A percentile compares a stretch with the other conserved stretches of the same genome.
Evolutionary conservation across 2,329 filamentous ascomycete species (phyloP).

Genomic region (Boeremia exigua): DNA sequence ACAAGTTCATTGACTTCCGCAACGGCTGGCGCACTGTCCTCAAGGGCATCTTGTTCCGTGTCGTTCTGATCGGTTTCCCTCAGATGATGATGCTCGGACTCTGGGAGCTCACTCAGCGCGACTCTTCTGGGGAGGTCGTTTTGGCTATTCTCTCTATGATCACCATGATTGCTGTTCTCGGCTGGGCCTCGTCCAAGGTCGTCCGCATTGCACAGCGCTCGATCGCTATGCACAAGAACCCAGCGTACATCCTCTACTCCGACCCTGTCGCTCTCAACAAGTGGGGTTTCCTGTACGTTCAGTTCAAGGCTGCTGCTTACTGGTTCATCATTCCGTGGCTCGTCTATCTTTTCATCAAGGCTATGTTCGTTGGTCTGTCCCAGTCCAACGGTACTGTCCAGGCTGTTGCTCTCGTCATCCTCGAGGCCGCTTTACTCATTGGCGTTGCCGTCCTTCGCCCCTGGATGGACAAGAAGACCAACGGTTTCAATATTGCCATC

Average conservation of each 20-base stretch:
- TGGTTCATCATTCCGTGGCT: slow-evolving; percentile 89
- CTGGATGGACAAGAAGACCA: slow-evolving; percentile 99
- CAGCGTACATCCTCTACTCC: slow-evolving; percentile 95
- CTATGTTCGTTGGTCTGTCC: slow-evolving; percentile 83
- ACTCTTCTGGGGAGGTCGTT: slow-evolving; percentile 85
- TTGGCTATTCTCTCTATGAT: slow-evolving; percentile 89
- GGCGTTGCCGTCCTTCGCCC: slow-evolving; percentile 80
- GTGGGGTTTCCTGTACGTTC: slow-evolving; percentile 97
- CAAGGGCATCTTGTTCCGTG: slow-evolving; percentile 91
- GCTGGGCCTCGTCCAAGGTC: slow-evolving; percentile 88
- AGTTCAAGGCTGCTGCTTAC: slow-evolving; percentile 94
- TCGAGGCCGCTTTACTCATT: slow-evolving; percentile 81
- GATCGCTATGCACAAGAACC: slow-evolving; percentile 90
- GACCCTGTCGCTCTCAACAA: slow-evolving; percentile 94
- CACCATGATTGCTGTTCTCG: slow-evolving; percentile 76
- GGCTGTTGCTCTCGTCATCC: slow-evolving; percentile 80
- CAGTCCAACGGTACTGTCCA: slow-evolving; percentile 76
- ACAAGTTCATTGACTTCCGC: slow-evolving; percentile 92
- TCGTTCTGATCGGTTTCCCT: slow-evolving; percentile 88
- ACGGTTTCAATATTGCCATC: slow-evolving; percentile 94
- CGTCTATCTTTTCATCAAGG: slow-evolving; percentile 81
- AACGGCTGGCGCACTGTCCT: slow-evolving; percentile 92
- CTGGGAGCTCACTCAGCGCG: slow-evolving; percentile 88
- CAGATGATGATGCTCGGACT: slow-evolving; percentile 89
- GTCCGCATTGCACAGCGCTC: slow-evolving; percentile 88